Base-by-base conservation (phyloP, 208 protist genomes). In the Wallacemonas collosoma region DNA sequence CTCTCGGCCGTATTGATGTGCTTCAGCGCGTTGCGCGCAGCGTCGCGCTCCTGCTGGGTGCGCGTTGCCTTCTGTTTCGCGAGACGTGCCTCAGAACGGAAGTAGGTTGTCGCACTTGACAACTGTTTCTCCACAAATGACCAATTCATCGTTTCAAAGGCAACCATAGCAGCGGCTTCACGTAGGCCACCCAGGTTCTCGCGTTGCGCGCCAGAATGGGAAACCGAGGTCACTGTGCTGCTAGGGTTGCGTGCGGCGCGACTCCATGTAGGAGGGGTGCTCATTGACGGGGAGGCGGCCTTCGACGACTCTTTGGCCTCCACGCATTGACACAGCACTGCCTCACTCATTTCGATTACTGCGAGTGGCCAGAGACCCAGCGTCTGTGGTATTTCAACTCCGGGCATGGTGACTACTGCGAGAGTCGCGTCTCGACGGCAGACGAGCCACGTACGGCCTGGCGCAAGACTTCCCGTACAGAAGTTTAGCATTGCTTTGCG, bases 281-380 rank as follows among this genome's bases (percentile, higher is more conserved):
- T 17, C 7, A 60, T 50, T 56, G 47, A 43, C 60, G 26, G 67
- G 15, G 62, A 56, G 51, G 44, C 51, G 11, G n/a, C 26, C 17
- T 26, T 47, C 26, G 56, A 14, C 35, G 48, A 51, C 12, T 15
- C 35, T 17, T 53, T 39, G 7, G 55, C 65, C 60, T 71, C 73
- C 50, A 80, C 41, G 17, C 66, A 36, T 43, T 72, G 43, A 15
- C 84, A 87, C 45, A 95, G 38, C 5, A 58, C 58, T 51, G 65
- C 57, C 66, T 93, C 89, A 7, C 89, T 89, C 68, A 90, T 73
- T 53, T 94, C 81, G 35, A 94, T 69, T 26, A 91, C 81, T 12
- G 86, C 89, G 17, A 96, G 72, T n/a, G 91, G 91, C 91, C 91
- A 96, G 40, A 94, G 57, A 12, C 89, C 89, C 36, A 89, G 72